Evolutionary conservation across 1,284 basidiomycete genomes (phyloP).

Genomic region (Xerocomus minutiporus): DNA sequence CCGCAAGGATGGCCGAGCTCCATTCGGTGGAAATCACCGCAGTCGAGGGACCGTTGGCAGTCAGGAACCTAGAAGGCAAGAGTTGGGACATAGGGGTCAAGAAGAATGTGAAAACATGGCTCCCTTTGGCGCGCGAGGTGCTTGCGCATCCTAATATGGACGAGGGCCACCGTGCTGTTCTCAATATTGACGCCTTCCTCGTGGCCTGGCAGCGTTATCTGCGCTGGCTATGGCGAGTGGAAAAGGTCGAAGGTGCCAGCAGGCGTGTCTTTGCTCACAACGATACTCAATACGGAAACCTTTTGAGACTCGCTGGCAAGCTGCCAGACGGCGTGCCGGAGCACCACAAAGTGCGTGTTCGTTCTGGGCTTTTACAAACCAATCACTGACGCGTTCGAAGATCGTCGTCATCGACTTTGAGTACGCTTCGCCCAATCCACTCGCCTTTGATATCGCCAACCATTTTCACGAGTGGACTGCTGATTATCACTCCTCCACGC

Average conservation of each 20-base stretch:
- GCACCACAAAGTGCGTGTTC: constrained; percentile 58
- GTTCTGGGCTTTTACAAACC: neutral
- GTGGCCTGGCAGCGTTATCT: constrained; percentile 65
- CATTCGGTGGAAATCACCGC: constrained; percentile 81
- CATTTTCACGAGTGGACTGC: constrained; percentile 96
- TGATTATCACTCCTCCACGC: constrained; percentile 74
- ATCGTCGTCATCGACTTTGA: constrained; percentile 95
- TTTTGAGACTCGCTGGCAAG: constrained; percentile 63
- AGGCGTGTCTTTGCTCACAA: constrained; percentile 81
- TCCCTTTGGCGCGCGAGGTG: constrained; percentile 58
- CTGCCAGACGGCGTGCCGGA: constrained; percentile 52
- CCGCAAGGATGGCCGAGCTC: constrained; percentile 86
- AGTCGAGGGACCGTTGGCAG: constrained; percentile 47
- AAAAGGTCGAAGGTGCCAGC: constrained; percentile 51
- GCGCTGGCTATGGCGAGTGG: constrained; percentile 61
- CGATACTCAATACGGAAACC: constrained; percentile 90
- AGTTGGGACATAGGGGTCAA: constrained; percentile 56
- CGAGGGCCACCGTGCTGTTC: constrained; percentile 38
- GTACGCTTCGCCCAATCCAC: constrained; percentile 85
- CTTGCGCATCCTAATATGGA: constrained; percentile 50
- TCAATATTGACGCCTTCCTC: constrained; percentile 65
- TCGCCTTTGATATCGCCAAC: constrained; percentile 91
- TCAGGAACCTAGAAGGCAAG: constrained; percentile 41
- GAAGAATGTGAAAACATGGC: constrained; percentile 63
- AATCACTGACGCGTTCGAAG: constrained; percentile 37